phyloP scores from a whole-genome alignment of 306 rosid species.

The Citrullus colocynthis region DNA sequence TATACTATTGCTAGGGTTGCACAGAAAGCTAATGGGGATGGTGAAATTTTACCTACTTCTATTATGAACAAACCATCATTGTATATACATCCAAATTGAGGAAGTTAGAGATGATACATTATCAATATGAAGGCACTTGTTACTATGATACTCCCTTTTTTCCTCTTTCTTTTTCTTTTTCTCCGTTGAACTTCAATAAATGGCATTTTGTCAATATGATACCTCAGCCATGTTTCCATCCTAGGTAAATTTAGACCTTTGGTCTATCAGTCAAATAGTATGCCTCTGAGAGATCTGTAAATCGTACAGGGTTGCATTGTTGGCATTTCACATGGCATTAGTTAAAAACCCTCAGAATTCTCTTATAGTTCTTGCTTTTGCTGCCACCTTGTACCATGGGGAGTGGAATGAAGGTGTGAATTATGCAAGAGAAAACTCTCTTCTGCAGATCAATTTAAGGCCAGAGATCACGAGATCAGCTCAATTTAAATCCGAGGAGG shows the following conservation, averaged over 20 bases:
- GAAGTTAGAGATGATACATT: not conserved
- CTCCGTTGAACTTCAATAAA: not conserved
- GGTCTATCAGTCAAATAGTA: not conserved
- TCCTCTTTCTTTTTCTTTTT: not conserved
- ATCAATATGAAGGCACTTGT: not conserved
- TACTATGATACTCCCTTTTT: not conserved
- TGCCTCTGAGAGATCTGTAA: not conserved
- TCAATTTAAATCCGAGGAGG: slow-evolving; percentile 33
- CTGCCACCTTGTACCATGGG: slow-evolving; percentile 72
- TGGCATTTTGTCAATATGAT: not conserved
- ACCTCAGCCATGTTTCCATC: not conserved
- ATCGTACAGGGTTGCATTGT: slow-evolving; percentile 56
- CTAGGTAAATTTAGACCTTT: not conserved
- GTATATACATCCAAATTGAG: not conserved
- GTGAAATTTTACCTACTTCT: not conserved
- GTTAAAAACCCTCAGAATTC: slow-evolving; percentile 60
- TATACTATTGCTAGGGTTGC: not conserved
- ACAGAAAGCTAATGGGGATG: not conserved
- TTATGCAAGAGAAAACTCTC: slow-evolving; percentile 47
- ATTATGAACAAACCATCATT: not conserved
- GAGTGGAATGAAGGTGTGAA: slow-evolving; percentile 54
- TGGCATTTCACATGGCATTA: slow-evolving; percentile 73
- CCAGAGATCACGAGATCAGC: slow-evolving; percentile 54
- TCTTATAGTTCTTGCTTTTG: slow-evolving; percentile 46
- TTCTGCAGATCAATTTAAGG: slow-evolving; percentile 27